Evolutionary conservation across 2,329 filamentous ascomycete species (phyloP), one percentile per base, ranked within the genome.

Genomic region (Pseudogymnoascus sp.): DNA sequence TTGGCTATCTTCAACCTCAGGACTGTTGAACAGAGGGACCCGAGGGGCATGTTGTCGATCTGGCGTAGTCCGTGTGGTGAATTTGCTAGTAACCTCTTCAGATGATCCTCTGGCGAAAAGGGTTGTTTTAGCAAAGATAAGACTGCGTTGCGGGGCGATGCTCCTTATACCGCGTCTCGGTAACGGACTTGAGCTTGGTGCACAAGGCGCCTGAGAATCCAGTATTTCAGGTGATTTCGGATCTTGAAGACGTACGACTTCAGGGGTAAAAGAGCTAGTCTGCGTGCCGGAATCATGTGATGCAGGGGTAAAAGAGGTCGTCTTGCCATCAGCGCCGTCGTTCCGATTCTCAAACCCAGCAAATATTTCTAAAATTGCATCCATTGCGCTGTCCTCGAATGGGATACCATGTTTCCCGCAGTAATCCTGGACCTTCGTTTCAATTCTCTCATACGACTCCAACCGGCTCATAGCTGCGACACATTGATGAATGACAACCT

Each of bases 121-220:
- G 1, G 44, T 31, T 17, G 27, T n/a, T 3, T 31, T 51, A 5
- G 27, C 4, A 31, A 15, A 4, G 12, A 10, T 5, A 13, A 15
- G 8, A 13, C 15, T n/a, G 5, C 6, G n/a, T 9, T 33, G 48
- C 1, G 29, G 15, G 17, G n/a, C 15, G 8, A 21, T 66, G 29
- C 48, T 55, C 35, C 48, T 55, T 33, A 33, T n/a, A 5, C 48
- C 48, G 2, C 15, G 48, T 6, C 48, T 81, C 75, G 69, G 71
- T 51, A 58, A 35, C 9, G 48, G 48, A 33, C 48, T 55, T 17
- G 48, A 55, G n/a, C 29, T 55, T 33, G 29, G 48, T 33, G 29
- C 29, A 33, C 9, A 55, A 21, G 29, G 29, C 48, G 21, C 35
- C 15, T 35, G 48, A 55, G 48, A 55, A 21, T 35, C 48, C 15